These are phyloP conservation scores for Cryptococcus amylolentus DNA, from an alignment of 1,284 basidiomycete species.

Conservation along the genomic window DNA sequence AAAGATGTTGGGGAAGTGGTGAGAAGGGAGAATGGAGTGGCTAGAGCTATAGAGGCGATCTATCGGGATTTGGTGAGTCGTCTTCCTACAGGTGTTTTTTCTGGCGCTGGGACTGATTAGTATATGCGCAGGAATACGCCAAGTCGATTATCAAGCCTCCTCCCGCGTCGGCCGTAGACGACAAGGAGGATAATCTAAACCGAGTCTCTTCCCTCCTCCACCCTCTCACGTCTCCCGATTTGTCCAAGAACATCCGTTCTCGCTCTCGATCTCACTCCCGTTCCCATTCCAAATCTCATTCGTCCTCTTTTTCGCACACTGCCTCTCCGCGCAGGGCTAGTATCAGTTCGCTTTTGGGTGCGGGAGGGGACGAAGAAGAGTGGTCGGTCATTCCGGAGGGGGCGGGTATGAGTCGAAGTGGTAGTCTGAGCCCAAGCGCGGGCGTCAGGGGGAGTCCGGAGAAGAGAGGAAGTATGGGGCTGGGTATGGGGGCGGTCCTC, in stretches of 20 bases:
- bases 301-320: background rate
- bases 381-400: constrained; percentile 17
- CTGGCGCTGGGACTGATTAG: background rate
- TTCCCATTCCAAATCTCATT: background rate
- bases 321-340: background rate
- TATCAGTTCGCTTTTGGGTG: background rate
- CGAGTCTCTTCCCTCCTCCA: constrained; percentile 23
- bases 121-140: constrained; percentile 63
- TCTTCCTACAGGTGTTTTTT: background rate
- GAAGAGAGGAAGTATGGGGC: too few relatives aligned
- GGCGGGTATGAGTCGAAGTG: constrained; percentile 2
- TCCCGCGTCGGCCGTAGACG: background rate
- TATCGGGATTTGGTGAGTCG: constrained; percentile 69
- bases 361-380: constrained; percentile 8
- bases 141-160: constrained; percentile 68
- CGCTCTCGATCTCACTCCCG: constrained; percentile 8
- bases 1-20: constrained; percentile 78
- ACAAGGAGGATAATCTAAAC: constrained; percentile 14
- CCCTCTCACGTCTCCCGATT: constrained; percentile 11
- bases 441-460: background rate
- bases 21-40: constrained; percentile 78
- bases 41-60: constrained; percentile 81
- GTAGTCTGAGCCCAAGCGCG: constrained; percentile 1
- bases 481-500: background rate
- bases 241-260: background rate